Percentiles rank a stretch among this genome's conserved stretches.
Evolutionary conservation across 1,284 basidiomycete species (phyloP).

Genomic region (Austroboletus novae-zelandiae): DNA sequence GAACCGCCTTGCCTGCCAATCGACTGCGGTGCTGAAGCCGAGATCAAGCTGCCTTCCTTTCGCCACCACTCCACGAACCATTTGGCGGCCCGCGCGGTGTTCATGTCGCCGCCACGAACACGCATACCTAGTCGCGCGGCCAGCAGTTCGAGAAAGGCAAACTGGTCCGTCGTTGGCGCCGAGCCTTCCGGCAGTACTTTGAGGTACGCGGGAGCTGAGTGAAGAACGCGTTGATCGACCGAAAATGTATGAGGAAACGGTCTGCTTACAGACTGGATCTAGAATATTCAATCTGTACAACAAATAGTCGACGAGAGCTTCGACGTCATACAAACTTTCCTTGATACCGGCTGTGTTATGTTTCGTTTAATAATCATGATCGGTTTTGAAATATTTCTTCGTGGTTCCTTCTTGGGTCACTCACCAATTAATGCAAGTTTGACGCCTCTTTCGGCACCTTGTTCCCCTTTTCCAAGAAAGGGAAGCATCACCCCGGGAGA

Average conservation of each 20-base stretch:
- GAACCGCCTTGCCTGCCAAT: constrained; percentile 13
- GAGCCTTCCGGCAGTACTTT: constrained; percentile 53
- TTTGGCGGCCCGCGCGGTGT: constrained; percentile 68
- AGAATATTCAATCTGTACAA: constrained; percentile 85
- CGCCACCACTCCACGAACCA: constrained; percentile 88
- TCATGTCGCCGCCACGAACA: constrained; percentile 68
- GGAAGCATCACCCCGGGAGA: constrained; percentile 97
- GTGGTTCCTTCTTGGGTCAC: constrained; percentile 13
- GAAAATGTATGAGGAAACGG: constrained; percentile 6
- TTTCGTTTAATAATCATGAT: constrained; percentile 7
- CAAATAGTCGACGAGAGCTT: constrained; percentile 84
- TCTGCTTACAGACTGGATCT: constrained; percentile 61
- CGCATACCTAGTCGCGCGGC: constrained; percentile 79
- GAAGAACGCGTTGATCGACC: not conserved
- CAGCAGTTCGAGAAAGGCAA: constrained; percentile 68
- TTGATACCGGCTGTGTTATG: constrained; percentile 82
- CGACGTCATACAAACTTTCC: constrained; percentile 85
- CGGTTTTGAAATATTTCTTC: not conserved
- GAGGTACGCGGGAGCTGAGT: constrained; percentile 66
- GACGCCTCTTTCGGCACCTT: constrained; percentile 86
- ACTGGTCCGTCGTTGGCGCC: constrained; percentile 56
- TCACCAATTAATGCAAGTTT: constrained; percentile 92
- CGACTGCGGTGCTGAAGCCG: constrained; percentile 40
- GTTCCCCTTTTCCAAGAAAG: constrained; percentile 83
- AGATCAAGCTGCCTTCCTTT: constrained; percentile 61